phyloP scores from a whole-genome alignment of 139 green algal species.

The Cymbomonas tetramitiformis region DNA sequence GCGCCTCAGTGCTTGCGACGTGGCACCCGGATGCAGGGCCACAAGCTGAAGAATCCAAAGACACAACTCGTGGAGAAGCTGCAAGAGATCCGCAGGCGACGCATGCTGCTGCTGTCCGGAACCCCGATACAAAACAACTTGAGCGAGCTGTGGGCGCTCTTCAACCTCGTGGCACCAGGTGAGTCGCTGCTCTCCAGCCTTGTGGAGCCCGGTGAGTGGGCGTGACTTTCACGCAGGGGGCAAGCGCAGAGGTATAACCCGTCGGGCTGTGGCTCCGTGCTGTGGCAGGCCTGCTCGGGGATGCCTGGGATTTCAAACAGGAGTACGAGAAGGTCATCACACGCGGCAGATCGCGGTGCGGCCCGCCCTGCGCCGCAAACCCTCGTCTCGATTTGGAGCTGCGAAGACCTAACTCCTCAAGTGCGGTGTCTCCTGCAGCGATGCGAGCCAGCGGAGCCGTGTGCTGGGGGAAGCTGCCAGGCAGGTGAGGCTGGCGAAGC shows the following conservation, averaged over 20 bases:
- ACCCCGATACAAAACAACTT: conserved; percentile 64
- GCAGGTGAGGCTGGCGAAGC: too few relatives aligned
- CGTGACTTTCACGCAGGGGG: not conserved
- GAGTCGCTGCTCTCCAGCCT: conserved; percentile 2
- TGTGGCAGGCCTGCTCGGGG: conserved; percentile 19
- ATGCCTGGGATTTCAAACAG: conserved; percentile 17
- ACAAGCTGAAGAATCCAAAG: conserved; percentile 78
- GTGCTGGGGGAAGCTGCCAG: too few relatives aligned
- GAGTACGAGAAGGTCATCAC: conserved; percentile 39
- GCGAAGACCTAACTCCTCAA: too few relatives aligned
- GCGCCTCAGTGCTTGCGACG: not conserved
- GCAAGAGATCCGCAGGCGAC: conserved; percentile 25
- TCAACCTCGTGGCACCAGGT: conserved; percentile 56
- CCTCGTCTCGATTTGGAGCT: too few relatives aligned
- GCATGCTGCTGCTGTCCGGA: conserved; percentile 65
- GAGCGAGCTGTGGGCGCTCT: conserved; percentile 71
- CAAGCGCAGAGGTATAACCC: not conserved
- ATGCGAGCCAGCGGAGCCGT: too few relatives aligned
- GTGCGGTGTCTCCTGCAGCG: too few relatives aligned
- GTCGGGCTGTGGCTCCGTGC: not conserved
- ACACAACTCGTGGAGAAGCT: conserved; percentile 54
- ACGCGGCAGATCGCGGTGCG: too few relatives aligned
- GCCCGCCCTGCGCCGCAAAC: too few relatives aligned
- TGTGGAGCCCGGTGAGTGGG: too few relatives aligned
- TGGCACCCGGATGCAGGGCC: conserved; percentile 36